These are phyloP conservation scores for Colletotrichum gigasporum DNA, from an alignment of 2,329 filamentous ascomycete species.

Conservation along the genomic window DNA sequence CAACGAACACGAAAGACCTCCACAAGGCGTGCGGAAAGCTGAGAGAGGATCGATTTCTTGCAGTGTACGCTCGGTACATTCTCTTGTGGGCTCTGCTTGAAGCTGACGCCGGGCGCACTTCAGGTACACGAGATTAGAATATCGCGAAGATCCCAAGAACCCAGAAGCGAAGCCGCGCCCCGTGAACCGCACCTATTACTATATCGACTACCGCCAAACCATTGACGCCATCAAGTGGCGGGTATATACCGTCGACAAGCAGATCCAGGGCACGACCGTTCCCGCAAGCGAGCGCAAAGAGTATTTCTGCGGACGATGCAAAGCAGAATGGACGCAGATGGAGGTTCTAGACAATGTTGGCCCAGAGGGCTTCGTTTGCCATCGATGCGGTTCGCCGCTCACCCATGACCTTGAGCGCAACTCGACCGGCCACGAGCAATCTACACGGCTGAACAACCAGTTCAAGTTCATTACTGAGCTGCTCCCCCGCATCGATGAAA, in stretches of 20 bases:
- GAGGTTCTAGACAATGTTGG: conserved; percentile 85
- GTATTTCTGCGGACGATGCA: conserved; percentile 84
- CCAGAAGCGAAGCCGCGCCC: conserved; percentile 81
- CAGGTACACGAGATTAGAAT: conserved; percentile 31
- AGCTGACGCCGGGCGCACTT: not conserved
- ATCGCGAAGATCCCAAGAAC: conserved; percentile 33
- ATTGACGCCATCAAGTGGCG: conserved; percentile 98
- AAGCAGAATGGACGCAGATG: conserved; percentile 86
- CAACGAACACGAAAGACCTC: conserved; percentile 90
- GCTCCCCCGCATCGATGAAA: conserved; percentile 79
- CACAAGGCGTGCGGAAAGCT: conserved; percentile 89
- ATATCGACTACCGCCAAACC: conserved; percentile 92
- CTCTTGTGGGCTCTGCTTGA: not conserved
- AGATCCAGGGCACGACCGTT: conserved; percentile 84
- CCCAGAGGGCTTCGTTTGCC: conserved; percentile 80
- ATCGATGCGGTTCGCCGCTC: conserved; percentile 75
- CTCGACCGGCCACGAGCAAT: conserved; percentile 76
- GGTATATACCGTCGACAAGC: conserved; percentile 86
- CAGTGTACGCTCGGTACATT: conserved; percentile 66
- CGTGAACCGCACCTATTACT: conserved; percentile 92
- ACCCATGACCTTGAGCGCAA: conserved; percentile 73
- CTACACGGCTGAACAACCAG: conserved; percentile 79
- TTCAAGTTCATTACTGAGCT: conserved; percentile 82
- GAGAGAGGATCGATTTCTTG: conserved; percentile 85
- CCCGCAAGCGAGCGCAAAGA: conserved; percentile 90